Conservation (phyloP, 345 rosid species). For the Citrus maxima region DNA sequence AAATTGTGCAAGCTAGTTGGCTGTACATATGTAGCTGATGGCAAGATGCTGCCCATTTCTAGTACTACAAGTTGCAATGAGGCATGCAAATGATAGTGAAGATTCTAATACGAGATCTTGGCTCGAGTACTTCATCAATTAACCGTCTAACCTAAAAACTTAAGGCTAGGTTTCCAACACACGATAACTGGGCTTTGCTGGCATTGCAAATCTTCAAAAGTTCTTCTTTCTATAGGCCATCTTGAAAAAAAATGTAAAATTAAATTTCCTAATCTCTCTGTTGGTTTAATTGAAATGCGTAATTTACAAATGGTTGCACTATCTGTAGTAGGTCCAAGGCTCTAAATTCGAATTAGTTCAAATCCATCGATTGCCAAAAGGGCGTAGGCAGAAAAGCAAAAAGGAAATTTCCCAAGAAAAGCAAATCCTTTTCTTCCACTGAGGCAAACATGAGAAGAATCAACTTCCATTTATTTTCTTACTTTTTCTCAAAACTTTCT, state of each 20-base stretch:
- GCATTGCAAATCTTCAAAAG: neutral
- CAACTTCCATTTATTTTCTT: constrained; percentile 9
- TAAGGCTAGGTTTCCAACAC: neutral
- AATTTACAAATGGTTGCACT: neutral
- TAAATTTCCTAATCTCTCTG: neutral
- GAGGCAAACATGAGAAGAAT: constrained; percentile 25
- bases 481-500: constrained; percentile 21
- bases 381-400: neutral
- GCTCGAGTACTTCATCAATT: no score
- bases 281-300: neutral
- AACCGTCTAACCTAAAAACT: neutral
- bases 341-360: constrained; percentile 2
- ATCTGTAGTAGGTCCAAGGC: neutral
- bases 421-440: constrained; percentile 17
- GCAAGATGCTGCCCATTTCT: neutral
- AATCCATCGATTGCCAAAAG: constrained; percentile 1
- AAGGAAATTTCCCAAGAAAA: constrained; percentile 17
- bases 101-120: neutral
- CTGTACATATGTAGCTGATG: neutral
- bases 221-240: no score
- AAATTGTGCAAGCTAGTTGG: neutral
- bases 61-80: neutral
- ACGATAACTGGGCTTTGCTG: neutral
- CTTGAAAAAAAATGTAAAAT: no score
- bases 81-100: neutral